Percentiles rank a stretch among this genome's conserved stretches.
phyloP scores from a whole-genome alignment of 2,329 filamentous ascomycete genomes.

The Emericellopsis atlantica region DNA sequence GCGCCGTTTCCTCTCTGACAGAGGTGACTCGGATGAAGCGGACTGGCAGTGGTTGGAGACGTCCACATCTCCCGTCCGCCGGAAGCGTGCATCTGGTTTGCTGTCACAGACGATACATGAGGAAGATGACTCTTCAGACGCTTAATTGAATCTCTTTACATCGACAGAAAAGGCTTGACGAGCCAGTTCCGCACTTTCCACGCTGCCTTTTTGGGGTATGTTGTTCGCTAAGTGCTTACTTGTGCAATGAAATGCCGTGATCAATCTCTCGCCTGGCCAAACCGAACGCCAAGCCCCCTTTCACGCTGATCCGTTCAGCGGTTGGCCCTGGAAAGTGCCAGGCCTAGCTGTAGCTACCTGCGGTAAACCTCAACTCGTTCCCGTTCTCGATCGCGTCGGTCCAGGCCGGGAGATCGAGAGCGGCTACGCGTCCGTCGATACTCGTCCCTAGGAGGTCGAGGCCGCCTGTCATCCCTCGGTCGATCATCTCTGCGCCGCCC shows the following conservation, averaged over 20 bases:
- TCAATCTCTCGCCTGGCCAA: too few relatives aligned
- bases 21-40: constrained; percentile 14
- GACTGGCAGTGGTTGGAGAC: constrained; percentile 20
- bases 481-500: constrained; percentile 16
- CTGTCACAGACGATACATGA: constrained; percentile 58
- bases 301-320: too few relatives aligned
- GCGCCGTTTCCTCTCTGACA: too few relatives aligned
- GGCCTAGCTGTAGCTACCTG: constrained; percentile 20
- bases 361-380: constrained; percentile 34
- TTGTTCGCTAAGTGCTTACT: too few relatives aligned
- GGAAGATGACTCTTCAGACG: constrained; percentile 45
- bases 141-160: too few relatives aligned
- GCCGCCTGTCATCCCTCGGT: constrained; percentile 11
- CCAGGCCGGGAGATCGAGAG: constrained; percentile 23
- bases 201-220: too few relatives aligned
- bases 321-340: too few relatives aligned
- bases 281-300: too few relatives aligned
- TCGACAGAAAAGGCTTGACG: background rate
- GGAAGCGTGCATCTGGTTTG: constrained; percentile 23
- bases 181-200: background rate
- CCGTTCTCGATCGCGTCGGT: constrained; percentile 27
- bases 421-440: constrained; percentile 26
- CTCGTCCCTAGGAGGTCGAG: constrained; percentile 21
- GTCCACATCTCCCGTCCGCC: background rate
- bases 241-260: too few relatives aligned